A percentile compares a stretch with the other conserved stretches of the same genome.
Evolutionary conservation across 2,329 filamentous ascomycete species (phyloP).

Genomic region (Neoarthrinium moseri): DNA sequence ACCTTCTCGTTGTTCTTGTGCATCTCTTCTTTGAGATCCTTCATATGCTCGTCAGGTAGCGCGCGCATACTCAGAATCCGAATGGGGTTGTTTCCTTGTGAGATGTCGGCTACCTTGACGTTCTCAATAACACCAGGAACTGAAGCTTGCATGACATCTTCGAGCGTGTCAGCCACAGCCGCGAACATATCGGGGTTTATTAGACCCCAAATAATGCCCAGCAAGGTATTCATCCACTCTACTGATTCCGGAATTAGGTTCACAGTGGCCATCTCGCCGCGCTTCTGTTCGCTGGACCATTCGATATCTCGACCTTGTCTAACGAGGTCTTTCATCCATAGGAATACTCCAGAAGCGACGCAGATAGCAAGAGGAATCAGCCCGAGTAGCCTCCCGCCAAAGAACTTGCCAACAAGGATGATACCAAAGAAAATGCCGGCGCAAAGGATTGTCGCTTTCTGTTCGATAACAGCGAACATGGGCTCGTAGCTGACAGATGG

Average conservation of each 20-base stretch:
- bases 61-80: conserved; percentile 85
- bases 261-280: conserved; percentile 80
- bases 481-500: conserved; percentile 87
- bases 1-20: conserved; percentile 75
- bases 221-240: conserved; percentile 91
- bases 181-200: conserved; percentile 95
- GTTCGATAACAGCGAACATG: conserved; percentile 76
- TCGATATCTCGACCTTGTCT: conserved; percentile 79
- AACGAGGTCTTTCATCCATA: conserved; percentile 89
- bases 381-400: conserved; percentile 75
- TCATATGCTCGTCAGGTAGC: conserved; percentile 77
- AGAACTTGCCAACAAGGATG: conserved; percentile 73
- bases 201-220: conserved; percentile 83
- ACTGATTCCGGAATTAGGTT: conserved; percentile 93
- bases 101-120: conserved; percentile 91
- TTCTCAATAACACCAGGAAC: conserved; percentile 91
- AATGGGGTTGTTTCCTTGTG: conserved; percentile 87
- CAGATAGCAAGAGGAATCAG: conserved; percentile 72
- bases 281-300: conserved; percentile 83
- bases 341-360: conserved; percentile 73
- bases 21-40: conserved; percentile 78
- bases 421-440: conserved; percentile 70
- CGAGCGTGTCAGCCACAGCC: conserved; percentile 86
- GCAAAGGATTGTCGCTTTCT: conserved; percentile 69
- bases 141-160: conserved; percentile 61